Evolutionary conservation across 768 basidiomycete species (phyloP).

Genomic region (Saitozyma podzolica): DNA sequence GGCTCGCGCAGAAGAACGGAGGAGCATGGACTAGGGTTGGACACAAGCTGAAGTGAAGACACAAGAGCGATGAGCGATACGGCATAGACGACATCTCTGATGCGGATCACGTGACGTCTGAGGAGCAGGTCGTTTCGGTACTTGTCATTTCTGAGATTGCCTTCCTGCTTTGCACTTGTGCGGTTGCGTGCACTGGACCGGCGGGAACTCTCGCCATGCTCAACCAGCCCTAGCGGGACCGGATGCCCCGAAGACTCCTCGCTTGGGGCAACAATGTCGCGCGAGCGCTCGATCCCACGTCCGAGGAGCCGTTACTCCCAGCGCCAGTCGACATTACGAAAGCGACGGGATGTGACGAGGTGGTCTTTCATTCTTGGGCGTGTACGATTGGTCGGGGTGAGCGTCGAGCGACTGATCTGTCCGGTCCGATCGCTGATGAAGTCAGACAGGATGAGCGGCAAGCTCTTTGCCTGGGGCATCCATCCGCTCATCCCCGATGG

Average conservation of each 20-base stretch:
- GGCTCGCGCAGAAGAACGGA: too few species aligned
- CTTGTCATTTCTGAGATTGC: too few species aligned
- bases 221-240: background rate
- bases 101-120: too few species aligned
- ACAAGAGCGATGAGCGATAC: too few species aligned
- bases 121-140: too few species aligned
- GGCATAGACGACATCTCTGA: too few species aligned
- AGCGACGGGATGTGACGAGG: constrained; percentile 1
- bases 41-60: too few species aligned
- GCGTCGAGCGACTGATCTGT: background rate
- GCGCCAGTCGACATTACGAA: constrained; percentile 14
- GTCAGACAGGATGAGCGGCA: background rate
- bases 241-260: constrained; percentile 2
- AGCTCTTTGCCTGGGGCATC: background rate
- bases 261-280: constrained; percentile 33
- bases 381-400: constrained; percentile 24
- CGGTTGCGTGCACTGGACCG: too few species aligned
- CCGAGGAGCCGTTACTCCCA: constrained; percentile 2
- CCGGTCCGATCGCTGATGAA: background rate
- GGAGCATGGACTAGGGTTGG: too few species aligned
- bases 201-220: background rate
- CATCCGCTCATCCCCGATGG: background rate
- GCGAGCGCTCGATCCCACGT: constrained; percentile 23
- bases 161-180: too few species aligned
- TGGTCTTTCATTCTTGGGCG: constrained; percentile 29